Evolutionary conservation across 192 early-diverging fungal species (phyloP).

Genomic region (Coemansia sp.): DNA sequence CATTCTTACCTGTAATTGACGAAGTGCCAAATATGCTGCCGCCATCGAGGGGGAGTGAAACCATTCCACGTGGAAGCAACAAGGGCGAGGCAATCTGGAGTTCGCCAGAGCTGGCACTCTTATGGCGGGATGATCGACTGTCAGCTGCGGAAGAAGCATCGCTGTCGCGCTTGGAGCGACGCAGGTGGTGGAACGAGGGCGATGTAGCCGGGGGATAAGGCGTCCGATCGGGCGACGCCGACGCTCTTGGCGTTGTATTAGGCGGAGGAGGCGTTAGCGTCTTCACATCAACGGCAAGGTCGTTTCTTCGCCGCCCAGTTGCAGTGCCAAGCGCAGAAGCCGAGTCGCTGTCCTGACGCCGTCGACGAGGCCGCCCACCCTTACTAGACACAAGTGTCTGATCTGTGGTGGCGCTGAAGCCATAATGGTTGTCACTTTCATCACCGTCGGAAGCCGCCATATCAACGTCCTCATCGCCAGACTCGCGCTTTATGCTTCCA

Average conservation of each 20-base stretch:
- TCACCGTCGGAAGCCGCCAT: not conserved
- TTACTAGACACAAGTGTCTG: not conserved
- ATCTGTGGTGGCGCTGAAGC: not conserved
- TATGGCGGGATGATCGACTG: not conserved
- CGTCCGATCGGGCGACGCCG: slow-evolving; percentile 36
- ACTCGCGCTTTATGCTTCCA: not conserved
- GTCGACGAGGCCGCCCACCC: not conserved
- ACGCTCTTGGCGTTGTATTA: slow-evolving; percentile 37
- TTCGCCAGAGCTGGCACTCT: slow-evolving; percentile 8
- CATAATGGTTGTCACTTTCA: not conserved
- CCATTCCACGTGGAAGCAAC: slow-evolving; percentile 33
- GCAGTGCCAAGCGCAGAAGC: not conserved
- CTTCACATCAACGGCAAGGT: slow-evolving; percentile 2
- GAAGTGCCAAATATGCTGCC: slow-evolving; percentile 30
- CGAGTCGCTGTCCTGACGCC: not conserved
- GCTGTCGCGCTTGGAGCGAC: not conserved
- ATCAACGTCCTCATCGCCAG: not conserved
- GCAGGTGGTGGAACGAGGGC: slow-evolving; percentile 17
- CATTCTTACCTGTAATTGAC: slow-evolving; percentile 27
- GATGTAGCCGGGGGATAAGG: slow-evolving; percentile 35
- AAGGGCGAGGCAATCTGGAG: slow-evolving; percentile 36
- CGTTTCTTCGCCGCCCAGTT: slow-evolving; percentile 6
- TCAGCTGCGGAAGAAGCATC: not conserved
- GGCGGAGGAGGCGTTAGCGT: slow-evolving; percentile 23
- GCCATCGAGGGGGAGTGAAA: slow-evolving; percentile 35